Conservation (phyloP, 2,329 filamentous ascomycete genomes). For the Aaosphaeria arxii region DNA sequence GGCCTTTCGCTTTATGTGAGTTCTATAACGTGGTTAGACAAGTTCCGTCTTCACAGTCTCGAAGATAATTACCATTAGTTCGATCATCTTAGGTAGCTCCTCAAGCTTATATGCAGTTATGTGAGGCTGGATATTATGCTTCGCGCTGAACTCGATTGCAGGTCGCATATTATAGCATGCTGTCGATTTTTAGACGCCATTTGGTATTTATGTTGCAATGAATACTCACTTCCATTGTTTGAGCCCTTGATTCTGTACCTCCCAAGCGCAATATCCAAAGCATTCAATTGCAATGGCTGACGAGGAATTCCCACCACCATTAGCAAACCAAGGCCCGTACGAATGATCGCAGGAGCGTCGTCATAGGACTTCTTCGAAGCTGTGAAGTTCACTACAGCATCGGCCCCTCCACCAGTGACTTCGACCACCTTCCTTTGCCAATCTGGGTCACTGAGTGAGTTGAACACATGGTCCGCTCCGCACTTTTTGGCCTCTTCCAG, state of each 20-base stretch:
- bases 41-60: neutral
- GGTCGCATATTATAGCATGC: constrained; percentile 33
- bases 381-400: constrained; percentile 31
- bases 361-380: constrained; percentile 31
- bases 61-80: constrained; percentile 22
- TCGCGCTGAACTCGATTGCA: constrained; percentile 32
- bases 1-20: constrained; percentile 24
- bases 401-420: constrained; percentile 25
- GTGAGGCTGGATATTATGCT: constrained; percentile 30
- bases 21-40: constrained; percentile 7
- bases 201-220: neutral
- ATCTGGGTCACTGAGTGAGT: constrained; percentile 23
- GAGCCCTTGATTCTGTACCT: constrained; percentile 25
- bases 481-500: constrained; percentile 28
- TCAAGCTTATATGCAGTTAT: constrained; percentile 26
- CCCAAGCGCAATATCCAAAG: constrained; percentile 28
- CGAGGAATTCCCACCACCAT: constrained; percentile 35
- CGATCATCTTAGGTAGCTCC: constrained; percentile 34
- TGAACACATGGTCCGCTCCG: constrained; percentile 30
- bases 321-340: constrained; percentile 24
- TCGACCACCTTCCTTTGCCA: constrained; percentile 27
- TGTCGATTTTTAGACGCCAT: constrained; percentile 18
- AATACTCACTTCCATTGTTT: constrained; percentile 31
- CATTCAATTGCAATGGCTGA: constrained; percentile 29
- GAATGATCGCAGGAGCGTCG: constrained; percentile 29